Evolutionary conservation across 1,139 yeast genomes (phyloP), one percentile per base, ranked within the genome.

Genomic region (Kluyveromyces marxianus): DNA sequence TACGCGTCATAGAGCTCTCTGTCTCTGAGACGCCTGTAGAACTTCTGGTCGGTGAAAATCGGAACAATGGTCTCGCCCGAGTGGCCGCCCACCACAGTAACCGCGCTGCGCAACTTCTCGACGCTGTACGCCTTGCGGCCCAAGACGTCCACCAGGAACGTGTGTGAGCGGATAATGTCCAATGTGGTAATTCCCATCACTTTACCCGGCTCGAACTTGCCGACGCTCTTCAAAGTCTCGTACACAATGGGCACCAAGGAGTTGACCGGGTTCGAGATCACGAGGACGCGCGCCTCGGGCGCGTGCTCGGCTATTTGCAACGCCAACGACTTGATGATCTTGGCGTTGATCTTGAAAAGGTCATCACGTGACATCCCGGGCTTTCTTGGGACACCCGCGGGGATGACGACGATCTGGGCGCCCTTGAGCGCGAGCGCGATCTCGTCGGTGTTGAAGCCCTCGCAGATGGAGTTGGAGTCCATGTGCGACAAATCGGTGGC

Each of bases 361-460:
- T 83, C 89, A 51, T 83, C 87, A 61, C 90, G 73, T 29, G 88
- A 79, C 88, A 82, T 82, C 25, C 89, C 89, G 10, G 89, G 88
- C 60, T 82, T 82, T 64, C 89, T 75, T 44, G 89, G 88, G 14
- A 83, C 81, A 46, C 89, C 90, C n/a, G 89, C 89, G n/a, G 89
- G 88, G 46, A 81, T 81, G 37, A 82, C 68, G 28, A 81, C 87
- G 50, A 83, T 66, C 50, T 80, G 77, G 3, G 84, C 66, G 21
- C 74, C 79, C 36, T 62, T 65, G 51, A 83, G 69, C 0, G 88
- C 83, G 21, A 64, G 60, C 10, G 58, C 66, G 41, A 79, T 66
- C 31, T 81, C 76, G 25, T 67, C 63, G 57, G 78, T 83, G 28
- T 44, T 33, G 63, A 72, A 76, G 28, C 62, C 62, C 6, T 31